Conservation (phyloP, 768 basidiomycete species). For the Suillus tomentosus region DNA sequence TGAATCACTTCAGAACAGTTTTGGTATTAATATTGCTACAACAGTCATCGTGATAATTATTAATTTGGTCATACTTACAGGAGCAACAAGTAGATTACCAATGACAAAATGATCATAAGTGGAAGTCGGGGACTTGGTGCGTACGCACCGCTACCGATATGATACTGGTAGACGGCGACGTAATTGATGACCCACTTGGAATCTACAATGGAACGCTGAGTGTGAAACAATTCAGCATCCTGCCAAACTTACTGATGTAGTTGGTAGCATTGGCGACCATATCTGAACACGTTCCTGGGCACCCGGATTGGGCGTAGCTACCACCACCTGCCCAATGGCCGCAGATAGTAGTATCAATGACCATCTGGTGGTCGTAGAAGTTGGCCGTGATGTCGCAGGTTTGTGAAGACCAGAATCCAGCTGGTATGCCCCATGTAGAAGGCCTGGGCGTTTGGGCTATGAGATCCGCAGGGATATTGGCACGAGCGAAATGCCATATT, state of each 20-base stretch:
- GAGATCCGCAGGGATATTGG: slow-evolving; percentile 54
- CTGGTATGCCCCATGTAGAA: slow-evolving; percentile 52
- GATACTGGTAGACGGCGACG: slow-evolving; percentile 50
- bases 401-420: slow-evolving; percentile 49
- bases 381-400: slow-evolving; percentile 50
- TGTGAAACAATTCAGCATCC: neutral
- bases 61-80: too few relatives aligned
- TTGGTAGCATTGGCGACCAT: slow-evolving; percentile 57
- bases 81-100: too few relatives aligned
- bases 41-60: too few relatives aligned
- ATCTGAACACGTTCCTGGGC: slow-evolving; percentile 45
- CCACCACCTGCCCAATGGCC: slow-evolving; percentile 30
- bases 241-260: slow-evolving; percentile 44
- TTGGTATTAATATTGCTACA: too few relatives aligned
- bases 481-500: slow-evolving; percentile 58
- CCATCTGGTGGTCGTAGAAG: slow-evolving; percentile 52
- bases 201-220: slow-evolving; percentile 32
- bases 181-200: slow-evolving; percentile 61
- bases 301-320: slow-evolving; percentile 31
- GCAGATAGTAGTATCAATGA: slow-evolving; percentile 40
- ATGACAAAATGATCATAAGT: too few relatives aligned
- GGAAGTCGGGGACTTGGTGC: too few relatives aligned
- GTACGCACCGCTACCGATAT: too few relatives aligned
- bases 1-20: too few relatives aligned
- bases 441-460: slow-evolving; percentile 46